Percentiles rank a stretch among this genome's conserved stretches.
Conservation (phyloP, 2,329 filamentous ascomycete species). For the Pseudocercospora fijiensis region DNA sequence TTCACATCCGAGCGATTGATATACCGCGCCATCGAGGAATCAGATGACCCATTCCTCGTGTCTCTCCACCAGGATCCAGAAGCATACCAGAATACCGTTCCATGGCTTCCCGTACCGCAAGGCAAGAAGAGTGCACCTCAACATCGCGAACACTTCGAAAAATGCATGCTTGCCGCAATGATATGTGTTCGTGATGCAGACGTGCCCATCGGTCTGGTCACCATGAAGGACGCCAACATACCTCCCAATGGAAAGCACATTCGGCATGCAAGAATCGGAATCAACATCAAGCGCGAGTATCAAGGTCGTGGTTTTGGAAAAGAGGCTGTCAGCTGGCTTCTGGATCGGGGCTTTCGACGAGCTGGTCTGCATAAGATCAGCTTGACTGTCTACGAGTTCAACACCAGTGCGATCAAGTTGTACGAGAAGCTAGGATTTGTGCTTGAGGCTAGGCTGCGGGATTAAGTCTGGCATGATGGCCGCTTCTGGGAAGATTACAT, state of each 20-base stretch:
- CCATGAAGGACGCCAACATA: background rate
- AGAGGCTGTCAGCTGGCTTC: constrained; percentile 49
- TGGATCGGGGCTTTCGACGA: constrained; percentile 48
- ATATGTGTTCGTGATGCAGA: background rate
- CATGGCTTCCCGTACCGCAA: constrained; percentile 5
- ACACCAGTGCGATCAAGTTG: constrained; percentile 43
- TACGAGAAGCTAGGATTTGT: constrained; percentile 49
- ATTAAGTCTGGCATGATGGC: constrained; percentile 46
- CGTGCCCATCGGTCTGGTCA: background rate
- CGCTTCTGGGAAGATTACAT: constrained; percentile 37
- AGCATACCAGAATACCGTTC: background rate
- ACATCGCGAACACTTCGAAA: background rate
- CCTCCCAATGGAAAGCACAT: background rate
- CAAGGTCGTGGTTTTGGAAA: constrained; percentile 46
- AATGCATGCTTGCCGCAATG: background rate
- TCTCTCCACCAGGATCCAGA: constrained; percentile 8
- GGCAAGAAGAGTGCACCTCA: background rate
- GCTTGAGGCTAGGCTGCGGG: constrained; percentile 44
- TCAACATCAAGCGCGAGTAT: constrained; percentile 21
- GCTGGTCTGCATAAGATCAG: constrained; percentile 46
- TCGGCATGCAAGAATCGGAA: background rate
- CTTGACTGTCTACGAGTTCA: constrained; percentile 44
- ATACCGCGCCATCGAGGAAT: constrained; percentile 8
- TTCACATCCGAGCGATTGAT: background rate
- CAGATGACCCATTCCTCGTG: constrained; percentile 4